Conservation (phyloP, 2,329 filamentous ascomycete genomes). For the Colletotrichum viniferum region DNA sequence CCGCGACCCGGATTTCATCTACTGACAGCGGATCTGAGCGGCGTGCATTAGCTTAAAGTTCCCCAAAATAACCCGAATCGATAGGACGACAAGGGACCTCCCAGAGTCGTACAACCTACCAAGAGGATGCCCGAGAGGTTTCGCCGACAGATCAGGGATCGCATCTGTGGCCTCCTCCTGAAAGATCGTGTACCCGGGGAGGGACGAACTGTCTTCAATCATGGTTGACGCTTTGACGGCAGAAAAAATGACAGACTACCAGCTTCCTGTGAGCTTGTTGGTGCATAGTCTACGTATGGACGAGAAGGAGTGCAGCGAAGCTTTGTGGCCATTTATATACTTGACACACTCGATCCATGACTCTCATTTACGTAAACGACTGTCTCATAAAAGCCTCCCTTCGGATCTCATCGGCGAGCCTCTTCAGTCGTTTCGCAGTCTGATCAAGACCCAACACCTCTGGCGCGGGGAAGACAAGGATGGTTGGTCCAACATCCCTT, state of each 20-base stretch:
- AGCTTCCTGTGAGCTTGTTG: neutral
- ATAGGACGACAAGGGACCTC: neutral
- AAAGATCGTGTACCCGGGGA: constrained; percentile 50
- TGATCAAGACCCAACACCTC: neutral
- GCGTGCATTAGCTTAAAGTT: neutral
- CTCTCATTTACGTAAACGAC: constrained; percentile 22
- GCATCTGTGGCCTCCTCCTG: constrained; percentile 44
- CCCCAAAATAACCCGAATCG: neutral
- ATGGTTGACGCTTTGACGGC: constrained; percentile 29
- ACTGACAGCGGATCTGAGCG: constrained; percentile 56
- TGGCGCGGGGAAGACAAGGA: neutral
- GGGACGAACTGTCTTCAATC: constrained; percentile 46
- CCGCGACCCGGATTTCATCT: constrained; percentile 56
- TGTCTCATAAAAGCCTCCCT: constrained; percentile 25
- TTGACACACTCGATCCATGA: neutral
- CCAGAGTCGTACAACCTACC: constrained; percentile 26
- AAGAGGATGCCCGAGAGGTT: constrained; percentile 39
- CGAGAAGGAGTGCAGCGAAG: neutral
- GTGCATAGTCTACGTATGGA: neutral
- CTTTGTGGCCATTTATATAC: neutral
- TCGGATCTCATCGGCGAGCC: neutral
- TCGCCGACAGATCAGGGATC: constrained; percentile 36
- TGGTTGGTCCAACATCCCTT: neutral
- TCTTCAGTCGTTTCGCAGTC: neutral
- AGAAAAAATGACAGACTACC: neutral